Percentiles rank a stretch among this genome's conserved stretches.
Conservation (phyloP, 129 eudicot genomes). For the Rutidosis leptorrhynchoides region DNA sequence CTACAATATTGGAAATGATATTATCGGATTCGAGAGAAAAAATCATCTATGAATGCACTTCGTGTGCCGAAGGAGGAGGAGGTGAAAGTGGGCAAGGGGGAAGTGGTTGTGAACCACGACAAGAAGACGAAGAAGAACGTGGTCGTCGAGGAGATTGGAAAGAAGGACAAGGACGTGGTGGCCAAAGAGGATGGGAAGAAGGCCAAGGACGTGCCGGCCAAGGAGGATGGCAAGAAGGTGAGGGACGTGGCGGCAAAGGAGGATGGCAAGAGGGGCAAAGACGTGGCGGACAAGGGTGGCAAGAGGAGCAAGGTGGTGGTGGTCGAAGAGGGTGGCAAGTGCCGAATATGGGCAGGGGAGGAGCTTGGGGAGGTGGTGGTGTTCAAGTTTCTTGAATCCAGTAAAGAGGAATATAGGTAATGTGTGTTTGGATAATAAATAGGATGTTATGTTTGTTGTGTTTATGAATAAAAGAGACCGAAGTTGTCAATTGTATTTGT, state of each 20-base stretch:
- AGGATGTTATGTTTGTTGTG: background rate
- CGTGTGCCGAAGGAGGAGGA: conserved; percentile 59
- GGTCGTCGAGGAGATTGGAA: conserved; percentile 5
- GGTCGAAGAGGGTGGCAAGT: conserved; percentile 9
- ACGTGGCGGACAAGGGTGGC: conserved; percentile 20
- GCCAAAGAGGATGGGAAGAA: conserved; percentile 8
- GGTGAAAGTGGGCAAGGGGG: conserved; percentile 11
- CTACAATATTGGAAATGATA: conserved; percentile 47
- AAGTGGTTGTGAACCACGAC: conserved; percentile 28
- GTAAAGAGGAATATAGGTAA: background rate
- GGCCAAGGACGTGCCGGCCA: conserved; percentile 17
- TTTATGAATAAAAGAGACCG: conserved; percentile 4
- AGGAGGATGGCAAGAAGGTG: conserved; percentile 2
- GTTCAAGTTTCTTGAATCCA: background rate
- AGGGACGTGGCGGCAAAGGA: conserved; percentile 22
- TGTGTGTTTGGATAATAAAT: background rate
- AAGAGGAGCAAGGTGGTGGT: conserved; percentile 1
- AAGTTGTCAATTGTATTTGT: too few relatives aligned
- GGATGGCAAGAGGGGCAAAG: conserved; percentile 8
- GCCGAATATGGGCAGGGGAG: conserved; percentile 3
- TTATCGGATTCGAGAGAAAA: conserved; percentile 36
- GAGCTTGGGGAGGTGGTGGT: conserved; percentile 1
- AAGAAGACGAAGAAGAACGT: conserved; percentile 13
- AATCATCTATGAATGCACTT: conserved; percentile 49
- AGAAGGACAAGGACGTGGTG: conserved; percentile 1